Conservation (phyloP, 2,329 filamentous ascomycete species). For the Hortaea werneckii region DNA sequence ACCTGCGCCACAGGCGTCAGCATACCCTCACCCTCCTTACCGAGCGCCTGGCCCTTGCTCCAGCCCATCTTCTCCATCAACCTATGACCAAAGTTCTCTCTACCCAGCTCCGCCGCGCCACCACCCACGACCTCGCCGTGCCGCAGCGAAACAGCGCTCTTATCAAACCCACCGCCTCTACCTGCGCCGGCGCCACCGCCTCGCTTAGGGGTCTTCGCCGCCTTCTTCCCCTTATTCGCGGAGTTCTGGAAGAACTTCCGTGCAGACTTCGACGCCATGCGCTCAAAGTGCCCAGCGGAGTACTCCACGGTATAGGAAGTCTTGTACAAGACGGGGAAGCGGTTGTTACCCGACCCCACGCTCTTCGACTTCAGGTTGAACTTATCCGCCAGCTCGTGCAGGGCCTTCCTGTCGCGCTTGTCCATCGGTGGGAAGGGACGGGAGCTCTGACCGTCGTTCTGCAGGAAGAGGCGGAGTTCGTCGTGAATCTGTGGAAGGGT, state of each 20-base stretch:
- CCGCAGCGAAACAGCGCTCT: constrained; percentile 46
- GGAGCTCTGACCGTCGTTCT: constrained; percentile 51
- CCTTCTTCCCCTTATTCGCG: constrained; percentile 14
- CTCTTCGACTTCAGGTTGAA: constrained; percentile 80
- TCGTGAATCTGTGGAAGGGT: constrained; percentile 57
- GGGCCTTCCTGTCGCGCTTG: constrained; percentile 60
- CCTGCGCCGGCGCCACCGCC: constrained; percentile 13
- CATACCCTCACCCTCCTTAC: constrained; percentile 74
- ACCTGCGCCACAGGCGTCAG: constrained; percentile 75
- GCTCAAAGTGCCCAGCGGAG: constrained; percentile 41
- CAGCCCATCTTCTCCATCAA: constrained; percentile 98
- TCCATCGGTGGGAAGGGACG: constrained; percentile 76
- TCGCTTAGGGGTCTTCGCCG: constrained; percentile 9
- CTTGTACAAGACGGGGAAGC: constrained; percentile 70
- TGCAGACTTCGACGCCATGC: constrained; percentile 26
- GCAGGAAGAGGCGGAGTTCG: constrained; percentile 63
- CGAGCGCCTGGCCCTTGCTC: constrained; percentile 75
- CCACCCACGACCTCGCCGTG: constrained; percentile 86
- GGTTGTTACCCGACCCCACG: constrained; percentile 58
- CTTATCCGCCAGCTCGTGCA: constrained; percentile 68
- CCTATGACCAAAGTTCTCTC: constrained; percentile 70
- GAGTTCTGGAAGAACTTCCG: constrained; percentile 42
- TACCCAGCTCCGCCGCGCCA: constrained; percentile 71
- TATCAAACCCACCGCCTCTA: constrained; percentile 28
- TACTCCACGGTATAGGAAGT: constrained; percentile 56